Conservation (phyloP, 2,329 filamentous ascomycete species). For the Phyllosticta ampelicida region DNA sequence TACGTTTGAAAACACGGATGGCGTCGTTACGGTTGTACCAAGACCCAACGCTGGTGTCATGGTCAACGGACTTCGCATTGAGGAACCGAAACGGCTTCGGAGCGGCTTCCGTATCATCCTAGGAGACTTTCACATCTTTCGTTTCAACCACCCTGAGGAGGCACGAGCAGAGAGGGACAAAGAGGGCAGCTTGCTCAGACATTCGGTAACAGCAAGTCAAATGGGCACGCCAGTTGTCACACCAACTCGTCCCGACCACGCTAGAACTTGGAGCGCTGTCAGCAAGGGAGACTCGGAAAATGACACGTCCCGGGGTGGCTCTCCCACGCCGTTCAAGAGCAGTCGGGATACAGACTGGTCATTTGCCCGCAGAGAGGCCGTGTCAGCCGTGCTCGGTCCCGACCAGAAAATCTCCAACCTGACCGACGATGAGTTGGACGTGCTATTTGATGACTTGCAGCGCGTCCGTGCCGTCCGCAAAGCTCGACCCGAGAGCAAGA, state of each 20-base stretch:
- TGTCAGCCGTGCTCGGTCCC: slow-evolving; percentile 74
- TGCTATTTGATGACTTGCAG: slow-evolving; percentile 88
- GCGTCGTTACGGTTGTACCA: slow-evolving; percentile 82
- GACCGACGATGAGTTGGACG: slow-evolving; percentile 88
- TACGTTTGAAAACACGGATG: slow-evolving; percentile 85
- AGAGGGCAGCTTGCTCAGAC: slow-evolving; percentile 63
- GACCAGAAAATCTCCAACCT: slow-evolving; percentile 86
- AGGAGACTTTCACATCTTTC: slow-evolving; percentile 96
- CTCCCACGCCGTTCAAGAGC: slow-evolving; percentile 58
- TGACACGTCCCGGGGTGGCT: slow-evolving; percentile 63
- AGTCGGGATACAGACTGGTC: slow-evolving; percentile 89
- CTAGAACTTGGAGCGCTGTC: slow-evolving; percentile 51
- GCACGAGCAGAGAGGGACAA: slow-evolving; percentile 86
- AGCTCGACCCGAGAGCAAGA: slow-evolving; percentile 45
- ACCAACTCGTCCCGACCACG: slow-evolving; percentile 53
- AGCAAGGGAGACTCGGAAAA: slow-evolving; percentile 75
- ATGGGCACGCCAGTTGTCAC: slow-evolving; percentile 52
- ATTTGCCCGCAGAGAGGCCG: slow-evolving; percentile 85
- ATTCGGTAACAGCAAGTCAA: slow-evolving; percentile 58
- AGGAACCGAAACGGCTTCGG: slow-evolving; percentile 73
- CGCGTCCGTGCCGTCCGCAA: slow-evolving; percentile 76
- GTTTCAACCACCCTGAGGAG: slow-evolving; percentile 96
- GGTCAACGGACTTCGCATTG: slow-evolving; percentile 89
- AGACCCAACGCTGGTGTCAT: slow-evolving; percentile 91
- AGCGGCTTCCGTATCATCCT: slow-evolving; percentile 93